Evolutionary conservation across 805 yeast genomes (phyloP).

Genomic region (Metschnikowia cerradonensis): DNA sequence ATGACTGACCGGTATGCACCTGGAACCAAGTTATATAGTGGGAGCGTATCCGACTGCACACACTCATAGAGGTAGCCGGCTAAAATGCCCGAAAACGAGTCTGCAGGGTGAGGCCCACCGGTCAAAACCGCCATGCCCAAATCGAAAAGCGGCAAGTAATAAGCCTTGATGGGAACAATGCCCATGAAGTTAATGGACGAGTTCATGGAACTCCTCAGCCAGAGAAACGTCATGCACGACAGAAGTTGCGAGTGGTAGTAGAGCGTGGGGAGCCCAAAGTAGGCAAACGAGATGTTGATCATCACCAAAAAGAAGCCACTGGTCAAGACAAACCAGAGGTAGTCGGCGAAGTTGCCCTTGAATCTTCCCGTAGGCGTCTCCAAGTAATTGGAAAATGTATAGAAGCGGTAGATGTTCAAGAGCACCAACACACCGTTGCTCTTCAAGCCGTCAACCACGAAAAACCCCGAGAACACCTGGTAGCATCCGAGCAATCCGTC

Average conservation of each 20-base stretch:
- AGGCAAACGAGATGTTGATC: constrained; percentile 20
- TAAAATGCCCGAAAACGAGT: constrained; percentile 46
- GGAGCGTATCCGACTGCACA: constrained; percentile 52
- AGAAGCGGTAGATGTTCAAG: constrained; percentile 53
- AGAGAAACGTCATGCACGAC: constrained; percentile 55
- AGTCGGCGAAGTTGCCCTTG: constrained; percentile 49
- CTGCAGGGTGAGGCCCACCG: constrained; percentile 38
- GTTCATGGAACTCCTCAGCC: constrained; percentile 57
- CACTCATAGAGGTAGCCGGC: constrained; percentile 62
- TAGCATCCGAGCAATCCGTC: constrained; percentile 34
- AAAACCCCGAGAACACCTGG: constrained; percentile 47
- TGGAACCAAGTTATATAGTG: constrained; percentile 37
- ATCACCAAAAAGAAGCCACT: constrained; percentile 46
- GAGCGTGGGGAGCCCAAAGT: constrained; percentile 9
- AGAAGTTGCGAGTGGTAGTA: constrained; percentile 40
- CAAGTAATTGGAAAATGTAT: constrained; percentile 52
- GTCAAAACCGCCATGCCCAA: constrained; percentile 33
- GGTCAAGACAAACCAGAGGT: constrained; percentile 49
- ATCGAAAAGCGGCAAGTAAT: constrained; percentile 47
- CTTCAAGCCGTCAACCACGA: constrained; percentile 38
- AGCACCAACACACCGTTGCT: constrained; percentile 26
- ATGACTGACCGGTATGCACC: constrained; percentile 20
- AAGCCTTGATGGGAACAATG: constrained; percentile 50
- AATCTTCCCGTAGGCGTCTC: constrained; percentile 46
- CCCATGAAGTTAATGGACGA: constrained; percentile 51